These are phyloP conservation scores for Aristolochia contorta DNA, from an alignment of 164 flowering plant species.

Conservation along the genomic window DNA sequence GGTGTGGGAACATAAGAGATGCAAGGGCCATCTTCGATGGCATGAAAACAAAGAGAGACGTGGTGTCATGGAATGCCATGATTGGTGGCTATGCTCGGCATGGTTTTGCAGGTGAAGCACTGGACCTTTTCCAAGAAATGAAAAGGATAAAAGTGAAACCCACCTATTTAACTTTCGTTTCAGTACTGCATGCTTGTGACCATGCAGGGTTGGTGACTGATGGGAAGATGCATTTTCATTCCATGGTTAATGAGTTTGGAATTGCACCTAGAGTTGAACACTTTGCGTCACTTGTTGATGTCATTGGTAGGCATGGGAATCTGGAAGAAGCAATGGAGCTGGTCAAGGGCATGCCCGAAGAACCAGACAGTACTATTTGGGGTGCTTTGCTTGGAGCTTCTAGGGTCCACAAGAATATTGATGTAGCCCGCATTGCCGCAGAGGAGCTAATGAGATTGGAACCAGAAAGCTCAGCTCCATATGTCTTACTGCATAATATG, in stretches of 20 bases:
- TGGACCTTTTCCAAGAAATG: slow-evolving; percentile 10
- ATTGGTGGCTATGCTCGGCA: slow-evolving; percentile 16
- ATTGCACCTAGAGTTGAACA: slow-evolving; percentile 15
- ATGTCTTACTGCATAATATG: slow-evolving; percentile 6
- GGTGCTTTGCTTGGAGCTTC: slow-evolving; percentile 16
- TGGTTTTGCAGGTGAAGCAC: slow-evolving; percentile 12
- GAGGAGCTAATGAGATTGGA: slow-evolving; percentile 8
- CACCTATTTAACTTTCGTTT: slow-evolving; percentile 11
- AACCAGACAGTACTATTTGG: slow-evolving; percentile 14
- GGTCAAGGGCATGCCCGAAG: slow-evolving; percentile 8
- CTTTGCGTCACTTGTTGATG: slow-evolving; percentile 13
- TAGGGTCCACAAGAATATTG: slow-evolving; percentile 8
- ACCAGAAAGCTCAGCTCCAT: slow-evolving; percentile 5
- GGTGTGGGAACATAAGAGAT: slow-evolving; percentile 14
- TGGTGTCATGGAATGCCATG: slow-evolving; percentile 16
- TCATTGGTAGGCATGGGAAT: slow-evolving; percentile 11
- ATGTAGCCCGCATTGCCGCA: slow-evolving; percentile 12
- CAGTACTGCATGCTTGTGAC: slow-evolving; percentile 13
- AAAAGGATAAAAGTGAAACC: slow-evolving; percentile 11
- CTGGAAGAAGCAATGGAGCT: slow-evolving; percentile 8
- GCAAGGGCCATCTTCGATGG: slow-evolving; percentile 9
- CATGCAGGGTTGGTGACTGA: slow-evolving; percentile 15
- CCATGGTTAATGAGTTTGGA: slow-evolving; percentile 11
- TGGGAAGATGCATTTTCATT: slow-evolving; percentile 8
- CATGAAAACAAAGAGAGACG: slow-evolving; percentile 7